phyloP scores from a whole-genome alignment of 1,139 yeast genomes.

The Lodderomyces orthopsilosis region DNA sequence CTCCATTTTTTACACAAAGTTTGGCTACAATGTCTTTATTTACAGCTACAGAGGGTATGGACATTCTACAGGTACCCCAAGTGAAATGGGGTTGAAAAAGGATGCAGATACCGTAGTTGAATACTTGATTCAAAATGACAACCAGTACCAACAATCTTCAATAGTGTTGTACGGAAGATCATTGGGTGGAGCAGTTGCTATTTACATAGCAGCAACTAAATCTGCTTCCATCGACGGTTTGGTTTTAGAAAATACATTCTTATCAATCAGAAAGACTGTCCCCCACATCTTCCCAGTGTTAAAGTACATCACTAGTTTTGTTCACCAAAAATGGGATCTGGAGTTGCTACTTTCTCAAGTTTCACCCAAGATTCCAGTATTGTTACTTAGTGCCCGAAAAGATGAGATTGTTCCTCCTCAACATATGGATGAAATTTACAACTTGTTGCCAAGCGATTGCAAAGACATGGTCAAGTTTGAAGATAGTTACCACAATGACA shows the following conservation, averaged over 20 bases:
- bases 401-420: constrained; percentile 92
- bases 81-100: constrained; percentile 73
- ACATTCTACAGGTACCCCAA: constrained; percentile 71
- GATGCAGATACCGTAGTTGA: constrained; percentile 78
- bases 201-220: constrained; percentile 68
- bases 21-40: constrained; percentile 77
- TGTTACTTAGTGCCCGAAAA: constrained; percentile 67
- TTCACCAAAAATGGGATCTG: constrained; percentile 84
- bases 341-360: constrained; percentile 57
- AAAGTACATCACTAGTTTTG: constrained; percentile 54
- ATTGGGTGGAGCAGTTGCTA: constrained; percentile 92
- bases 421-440: constrained; percentile 69
- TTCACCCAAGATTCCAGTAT: constrained; percentile 56
- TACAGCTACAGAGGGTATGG: constrained; percentile 96
- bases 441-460: constrained; percentile 41
- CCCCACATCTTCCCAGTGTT: constrained; percentile 80
- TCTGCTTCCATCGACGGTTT: constrained; percentile 54
- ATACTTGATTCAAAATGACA: constrained; percentile 52
- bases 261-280: constrained; percentile 73
- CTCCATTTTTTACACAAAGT: constrained; percentile 58
- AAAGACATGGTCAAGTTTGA: constrained; percentile 55
- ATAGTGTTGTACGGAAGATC: constrained; percentile 83
- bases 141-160: constrained; percentile 50
- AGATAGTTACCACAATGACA: constrained; percentile 74
- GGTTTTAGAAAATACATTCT: constrained; percentile 82